A percentile compares a stretch with the other conserved stretches of the same genome.
These are phyloP conservation scores for Hypoxylon perforatum DNA, from an alignment of 495 filamentous ascomycete species.

Conservation along the genomic window DNA sequence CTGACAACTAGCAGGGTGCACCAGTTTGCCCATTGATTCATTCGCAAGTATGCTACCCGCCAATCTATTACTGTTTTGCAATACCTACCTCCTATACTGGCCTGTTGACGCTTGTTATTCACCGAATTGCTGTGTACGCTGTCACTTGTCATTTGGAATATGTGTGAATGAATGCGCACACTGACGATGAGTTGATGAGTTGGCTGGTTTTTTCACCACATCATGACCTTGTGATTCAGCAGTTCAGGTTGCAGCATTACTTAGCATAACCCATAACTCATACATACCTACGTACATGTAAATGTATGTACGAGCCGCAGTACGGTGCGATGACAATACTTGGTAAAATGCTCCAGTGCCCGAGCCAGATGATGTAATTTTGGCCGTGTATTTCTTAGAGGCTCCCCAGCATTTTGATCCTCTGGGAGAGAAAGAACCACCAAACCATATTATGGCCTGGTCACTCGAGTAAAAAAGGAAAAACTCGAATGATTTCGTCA, in stretches of 20 bases:
- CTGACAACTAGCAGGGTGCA: constrained; percentile 34
- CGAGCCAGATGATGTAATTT: constrained; percentile 46
- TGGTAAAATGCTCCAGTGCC: constrained; percentile 20
- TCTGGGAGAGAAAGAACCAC: constrained; percentile 26
- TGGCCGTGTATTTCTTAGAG: constrained; percentile 13
- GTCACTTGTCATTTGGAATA: constrained; percentile 31
- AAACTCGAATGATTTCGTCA: background rate
- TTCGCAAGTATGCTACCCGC: constrained; percentile 14
- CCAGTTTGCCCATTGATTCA: constrained; percentile 30
- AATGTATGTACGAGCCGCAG: constrained; percentile 29
- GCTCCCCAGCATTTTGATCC: constrained; percentile 25
- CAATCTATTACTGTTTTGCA: constrained; percentile 8
- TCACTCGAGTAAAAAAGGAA: background rate
- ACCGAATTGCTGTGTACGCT: constrained; percentile 30
- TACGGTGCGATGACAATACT: constrained; percentile 12
- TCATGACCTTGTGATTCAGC: constrained; percentile 28
- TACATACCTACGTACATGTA: no score
- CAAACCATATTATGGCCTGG: constrained; percentile 9
- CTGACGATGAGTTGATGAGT: constrained; percentile 38
- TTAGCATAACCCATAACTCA: constrained; percentile 1
- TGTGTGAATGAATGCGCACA: constrained; percentile 26
- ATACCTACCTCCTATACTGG: constrained; percentile 21
- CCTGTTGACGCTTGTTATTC: constrained; percentile 24
- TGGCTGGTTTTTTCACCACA: constrained; percentile 40
- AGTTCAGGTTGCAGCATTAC: background rate